Percentiles rank a stretch among this genome's conserved stretches.
These are phyloP conservation scores for Torulaspora gathmanii DNA, from an alignment of 805 yeast genomes.

Conservation along the genomic window DNA sequence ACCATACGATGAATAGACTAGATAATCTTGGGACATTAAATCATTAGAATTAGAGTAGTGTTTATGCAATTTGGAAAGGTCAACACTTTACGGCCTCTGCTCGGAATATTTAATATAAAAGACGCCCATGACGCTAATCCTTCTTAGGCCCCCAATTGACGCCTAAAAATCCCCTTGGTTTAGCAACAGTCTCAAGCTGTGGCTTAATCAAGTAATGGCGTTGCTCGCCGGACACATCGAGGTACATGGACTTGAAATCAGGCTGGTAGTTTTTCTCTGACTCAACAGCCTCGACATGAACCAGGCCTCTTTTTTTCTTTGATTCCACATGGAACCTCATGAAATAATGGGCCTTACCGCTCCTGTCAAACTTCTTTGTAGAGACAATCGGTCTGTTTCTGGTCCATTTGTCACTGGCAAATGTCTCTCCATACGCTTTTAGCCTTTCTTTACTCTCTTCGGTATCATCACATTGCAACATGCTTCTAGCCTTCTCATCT, in stretches of 20 bases:
- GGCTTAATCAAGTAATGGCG: slow-evolving; percentile 70
- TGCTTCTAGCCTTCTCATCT: slow-evolving; percentile 53
- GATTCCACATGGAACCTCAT: slow-evolving; percentile 88
- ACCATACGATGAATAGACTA: slow-evolving; percentile 4
- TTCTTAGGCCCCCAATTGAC: slow-evolving; percentile 82
- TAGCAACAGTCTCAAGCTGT: slow-evolving; percentile 43
- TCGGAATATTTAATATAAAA: slow-evolving; percentile 4
- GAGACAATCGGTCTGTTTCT: slow-evolving; percentile 82
- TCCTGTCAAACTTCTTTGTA: slow-evolving; percentile 52
- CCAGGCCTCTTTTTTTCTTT: slow-evolving; percentile 57
- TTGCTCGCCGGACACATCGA: slow-evolving; percentile 68
- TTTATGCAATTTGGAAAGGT: not conserved
- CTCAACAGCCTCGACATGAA: slow-evolving; percentile 75
- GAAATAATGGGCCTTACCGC: slow-evolving; percentile 73
- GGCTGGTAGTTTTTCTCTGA: slow-evolving; percentile 54
- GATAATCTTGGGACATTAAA: slow-evolving; percentile 6
- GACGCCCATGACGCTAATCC: slow-evolving; percentile 27
- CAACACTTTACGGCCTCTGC: not conserved
- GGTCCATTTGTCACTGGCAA: slow-evolving; percentile 70
- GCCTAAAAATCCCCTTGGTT: slow-evolving; percentile 64
- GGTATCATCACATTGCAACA: slow-evolving; percentile 47
- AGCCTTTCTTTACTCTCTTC: slow-evolving; percentile 49
- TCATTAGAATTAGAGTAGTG: slow-evolving; percentile 5
- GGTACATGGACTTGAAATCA: slow-evolving; percentile 63
- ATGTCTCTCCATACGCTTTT: slow-evolving; percentile 76